Conservation (phyloP, 192 early-diverging fungal genomes). For the Coemansia sp. region DNA sequence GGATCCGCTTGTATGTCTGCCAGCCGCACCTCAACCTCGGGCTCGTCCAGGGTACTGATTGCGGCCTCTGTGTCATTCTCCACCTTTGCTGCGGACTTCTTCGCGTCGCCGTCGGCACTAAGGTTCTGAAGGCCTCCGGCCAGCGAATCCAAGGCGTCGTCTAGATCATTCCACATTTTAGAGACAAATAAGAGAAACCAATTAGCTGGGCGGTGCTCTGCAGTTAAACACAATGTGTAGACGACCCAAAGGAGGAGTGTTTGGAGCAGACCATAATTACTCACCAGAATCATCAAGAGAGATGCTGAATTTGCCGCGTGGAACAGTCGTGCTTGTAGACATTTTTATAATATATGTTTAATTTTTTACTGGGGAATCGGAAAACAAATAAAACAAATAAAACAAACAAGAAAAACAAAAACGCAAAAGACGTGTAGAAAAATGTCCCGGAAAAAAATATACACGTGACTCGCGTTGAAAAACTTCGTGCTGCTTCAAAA, state of each 20-base stretch:
- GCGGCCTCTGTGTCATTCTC: not conserved
- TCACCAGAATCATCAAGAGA: slow-evolving; percentile 39
- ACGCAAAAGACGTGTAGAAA: too few species aligned
- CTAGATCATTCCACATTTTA: not conserved
- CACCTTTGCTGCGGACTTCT: not conserved
- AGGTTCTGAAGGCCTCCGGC: slow-evolving; percentile 8
- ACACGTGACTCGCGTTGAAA: too few species aligned
- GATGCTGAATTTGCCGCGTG: slow-evolving; percentile 33
- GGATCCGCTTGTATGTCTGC: slow-evolving; percentile 68
- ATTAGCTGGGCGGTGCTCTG: not conserved
- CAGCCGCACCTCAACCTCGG: slow-evolving; percentile 65
- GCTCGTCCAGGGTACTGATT: slow-evolving; percentile 11
- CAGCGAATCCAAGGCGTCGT: slow-evolving; percentile 4
- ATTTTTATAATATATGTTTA: slow-evolving; percentile 5
- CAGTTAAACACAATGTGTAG: too few species aligned
- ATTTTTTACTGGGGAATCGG: not conserved
- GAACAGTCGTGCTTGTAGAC: slow-evolving; percentile 10
- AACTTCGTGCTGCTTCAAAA: too few species aligned
- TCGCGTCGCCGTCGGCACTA: slow-evolving; percentile 2
- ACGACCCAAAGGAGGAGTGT: too few species aligned
- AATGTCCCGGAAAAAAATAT: too few species aligned
- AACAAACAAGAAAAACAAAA: too few species aligned
- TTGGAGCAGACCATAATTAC: not conserved
- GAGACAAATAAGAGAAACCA: not conserved
- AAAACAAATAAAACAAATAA: slow-evolving; percentile 7